Percentiles rank a stretch among this genome's conserved stretches.
Evolutionary conservation across 1,139 yeast species (phyloP).

Genomic region (Taiozyma sp.): DNA sequence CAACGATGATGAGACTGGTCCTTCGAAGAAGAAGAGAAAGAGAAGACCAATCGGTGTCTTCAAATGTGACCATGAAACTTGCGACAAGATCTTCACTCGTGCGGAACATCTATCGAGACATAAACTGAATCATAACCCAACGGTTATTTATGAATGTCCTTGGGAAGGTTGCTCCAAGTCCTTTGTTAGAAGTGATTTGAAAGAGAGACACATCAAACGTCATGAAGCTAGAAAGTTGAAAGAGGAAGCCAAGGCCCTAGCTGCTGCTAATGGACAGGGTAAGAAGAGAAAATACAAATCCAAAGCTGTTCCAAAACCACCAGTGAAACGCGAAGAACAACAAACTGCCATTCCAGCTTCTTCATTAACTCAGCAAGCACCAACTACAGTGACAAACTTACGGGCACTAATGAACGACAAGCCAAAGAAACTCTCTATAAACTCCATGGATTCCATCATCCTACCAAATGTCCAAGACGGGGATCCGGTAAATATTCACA

Average conservation of each 20-base stretch:
- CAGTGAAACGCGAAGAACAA: not conserved
- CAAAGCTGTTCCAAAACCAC: not conserved
- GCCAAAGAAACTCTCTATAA: conserved; percentile 17
- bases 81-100: conserved; percentile 35
- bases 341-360: not conserved
- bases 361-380: not conserved
- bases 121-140: conserved; percentile 35
- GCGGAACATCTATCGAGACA: conserved; percentile 35
- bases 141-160: conserved; percentile 43
- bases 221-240: conserved; percentile 33
- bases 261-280: conserved; percentile 14
- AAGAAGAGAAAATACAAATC: conserved; percentile 7
- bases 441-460: conserved; percentile 23
- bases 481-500: conserved; percentile 20
- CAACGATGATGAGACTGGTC: not conserved
- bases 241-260: conserved; percentile 22
- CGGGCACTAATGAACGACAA: not conserved
- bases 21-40: conserved; percentile 16
- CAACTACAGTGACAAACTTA: not conserved
- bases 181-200: conserved; percentile 55
- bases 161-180: conserved; percentile 49
- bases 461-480: conserved; percentile 23
- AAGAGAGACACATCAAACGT: conserved; percentile 47
- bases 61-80: conserved; percentile 35
- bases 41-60: conserved; percentile 22